Base-by-base conservation (phyloP, 371 early-diverging fungal species). In the Syncephalastrum racemosum region DNA sequence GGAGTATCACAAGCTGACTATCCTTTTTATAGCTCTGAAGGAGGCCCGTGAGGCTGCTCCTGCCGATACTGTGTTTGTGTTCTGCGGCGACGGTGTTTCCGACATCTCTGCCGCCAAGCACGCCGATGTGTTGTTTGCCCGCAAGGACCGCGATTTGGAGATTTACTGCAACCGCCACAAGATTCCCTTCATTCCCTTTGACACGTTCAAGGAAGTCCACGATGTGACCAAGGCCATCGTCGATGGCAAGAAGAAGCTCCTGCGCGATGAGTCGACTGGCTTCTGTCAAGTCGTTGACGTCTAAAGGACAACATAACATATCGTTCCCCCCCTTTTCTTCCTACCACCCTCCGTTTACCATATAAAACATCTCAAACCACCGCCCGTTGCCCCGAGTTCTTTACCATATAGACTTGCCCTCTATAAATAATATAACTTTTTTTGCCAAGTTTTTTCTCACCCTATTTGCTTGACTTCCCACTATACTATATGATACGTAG, bases 41-140 rank as follows among this genome's bases (percentile, higher is more conserved):
- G 54, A 67, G 50, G 74, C 78, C 39, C 72, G 78, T 51, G 68
- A 60, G 27, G 52, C 59, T 10, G 67, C 67, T 31, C 31, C 67
- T 0, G 51, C 64, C 18, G 75, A 62, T 62, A 79, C 62, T 14
- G 68, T 77, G 40, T 72, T 85, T 53, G 68, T 89, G 3, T 89
- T 86, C 54, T 75, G 83, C 25, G 89, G 89, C 19, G 89, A 89
- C 63, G 88, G 89, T 40, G 82, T 89, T 0, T 80, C 81, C 1
- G 89, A 89, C 59, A 79, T 89, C 27, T 80, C 80, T 2, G 87
- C 85, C n/a, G 86, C 89, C n/a, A 64, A 71, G 44, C 81, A 83
- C 43, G 83, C 86, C 4, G 87, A 87, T 54, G 57, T 83, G 10
- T 63, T 89, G 36, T 86, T 87, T 67, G 87, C 85, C 6, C 79